A percentile compares a stretch with the other conserved stretches of the same genome.
Evolutionary conservation across 441 rosid genomes (phyloP).

Genomic region (Aleurites moluccanus): DNA sequence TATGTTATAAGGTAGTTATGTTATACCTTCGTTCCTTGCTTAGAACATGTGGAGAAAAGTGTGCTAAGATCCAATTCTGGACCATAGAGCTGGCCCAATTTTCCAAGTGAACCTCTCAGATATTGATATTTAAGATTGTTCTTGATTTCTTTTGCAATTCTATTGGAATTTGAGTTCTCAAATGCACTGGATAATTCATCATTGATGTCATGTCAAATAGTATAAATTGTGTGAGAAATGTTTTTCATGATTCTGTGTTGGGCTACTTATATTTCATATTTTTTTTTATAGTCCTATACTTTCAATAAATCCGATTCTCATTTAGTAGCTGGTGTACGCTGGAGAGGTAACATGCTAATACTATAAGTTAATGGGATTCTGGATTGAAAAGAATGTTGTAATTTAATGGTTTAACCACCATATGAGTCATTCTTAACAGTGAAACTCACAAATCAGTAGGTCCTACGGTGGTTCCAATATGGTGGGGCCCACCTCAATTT

Average conservation of each 20-base stretch:
- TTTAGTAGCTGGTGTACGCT: neutral
- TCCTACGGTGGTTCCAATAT: too few relatives aligned
- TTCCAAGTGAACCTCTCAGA: neutral
- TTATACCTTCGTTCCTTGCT: neutral
- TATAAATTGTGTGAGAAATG: neutral
- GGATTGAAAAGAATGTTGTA: neutral
- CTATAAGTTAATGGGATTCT: neutral
- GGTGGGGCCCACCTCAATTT: too few relatives aligned
- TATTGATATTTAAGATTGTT: conserved; percentile 4
- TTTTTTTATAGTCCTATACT: neutral
- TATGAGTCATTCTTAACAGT: neutral
- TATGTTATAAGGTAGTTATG: conserved; percentile 75
- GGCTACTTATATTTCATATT: neutral
- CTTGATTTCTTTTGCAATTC: neutral
- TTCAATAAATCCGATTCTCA: neutral
- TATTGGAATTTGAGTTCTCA: neutral
- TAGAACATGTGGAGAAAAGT: conserved; percentile 9
- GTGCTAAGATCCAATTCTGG: neutral
- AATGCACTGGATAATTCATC: neutral
- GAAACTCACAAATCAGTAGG: too few relatives aligned
- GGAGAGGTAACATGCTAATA: neutral
- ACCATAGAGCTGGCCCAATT: neutral
- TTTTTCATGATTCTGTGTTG: neutral
- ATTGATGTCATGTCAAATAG: neutral
- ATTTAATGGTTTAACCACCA: neutral